Evolutionary conservation across 768 basidiomycete species (phyloP).

Genomic region (Phylloporus arenicola): DNA sequence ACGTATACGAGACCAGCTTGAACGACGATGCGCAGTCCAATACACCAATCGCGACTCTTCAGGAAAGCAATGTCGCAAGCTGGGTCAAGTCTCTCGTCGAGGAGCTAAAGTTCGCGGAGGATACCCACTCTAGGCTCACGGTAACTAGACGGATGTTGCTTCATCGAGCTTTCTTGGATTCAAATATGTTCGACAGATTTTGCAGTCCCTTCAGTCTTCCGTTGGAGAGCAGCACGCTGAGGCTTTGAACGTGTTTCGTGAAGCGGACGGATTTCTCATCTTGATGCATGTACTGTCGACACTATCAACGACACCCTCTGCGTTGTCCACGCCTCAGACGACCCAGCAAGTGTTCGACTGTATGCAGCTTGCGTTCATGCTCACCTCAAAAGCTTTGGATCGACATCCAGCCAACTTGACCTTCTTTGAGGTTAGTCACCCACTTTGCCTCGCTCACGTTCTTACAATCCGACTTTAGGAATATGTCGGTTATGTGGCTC

Average conservation of each 20-base stretch:
- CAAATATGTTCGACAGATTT: constrained; percentile 37
- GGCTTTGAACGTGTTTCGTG: constrained; percentile 74
- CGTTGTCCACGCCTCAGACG: constrained; percentile 27
- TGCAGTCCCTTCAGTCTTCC: constrained; percentile 62
- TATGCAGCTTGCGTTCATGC: constrained; percentile 55
- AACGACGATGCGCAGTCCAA: constrained; percentile 24
- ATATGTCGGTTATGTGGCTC: constrained; percentile 57
- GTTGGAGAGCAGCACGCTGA: constrained; percentile 61
- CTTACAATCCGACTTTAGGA: constrained; percentile 10
- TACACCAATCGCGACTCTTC: not conserved
- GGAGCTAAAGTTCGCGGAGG: constrained; percentile 56
- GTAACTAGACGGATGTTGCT: constrained; percentile 32
- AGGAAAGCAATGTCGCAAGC: constrained; percentile 22
- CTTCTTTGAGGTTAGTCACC: constrained; percentile 59
- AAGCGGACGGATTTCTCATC: constrained; percentile 75
- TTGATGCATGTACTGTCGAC: constrained; percentile 70
- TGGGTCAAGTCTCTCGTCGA: constrained; percentile 68
- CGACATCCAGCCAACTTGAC: constrained; percentile 49
- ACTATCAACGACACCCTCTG: constrained; percentile 32
- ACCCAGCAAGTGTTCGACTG: constrained; percentile 46
- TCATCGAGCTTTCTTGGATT: not conserved
- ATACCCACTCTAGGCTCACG: constrained; percentile 43
- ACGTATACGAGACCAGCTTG: constrained; percentile 24
- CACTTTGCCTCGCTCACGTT: constrained; percentile 27
- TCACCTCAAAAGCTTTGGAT: constrained; percentile 60